These are phyloP conservation scores for Colletotrichum viniferum DNA, from an alignment of 2,329 filamentous ascomycete species.

Conservation along the genomic window DNA sequence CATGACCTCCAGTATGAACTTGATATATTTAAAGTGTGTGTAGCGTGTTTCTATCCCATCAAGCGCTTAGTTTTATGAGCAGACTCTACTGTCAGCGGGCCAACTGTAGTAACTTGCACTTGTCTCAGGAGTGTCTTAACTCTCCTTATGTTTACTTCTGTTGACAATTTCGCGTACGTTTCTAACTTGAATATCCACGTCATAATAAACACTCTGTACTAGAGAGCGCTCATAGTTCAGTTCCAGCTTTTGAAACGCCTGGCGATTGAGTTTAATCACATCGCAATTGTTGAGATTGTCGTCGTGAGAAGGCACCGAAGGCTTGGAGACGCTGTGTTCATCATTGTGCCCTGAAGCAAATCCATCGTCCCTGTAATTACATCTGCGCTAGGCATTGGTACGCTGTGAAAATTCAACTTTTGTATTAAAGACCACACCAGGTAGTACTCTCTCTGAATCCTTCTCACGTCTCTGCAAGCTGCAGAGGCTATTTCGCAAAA, in stretches of 20 bases:
- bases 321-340: background rate
- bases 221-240: background rate
- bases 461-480: background rate
- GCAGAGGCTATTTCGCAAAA: background rate
- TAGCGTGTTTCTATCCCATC: too few relatives aligned
- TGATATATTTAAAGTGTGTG: too few relatives aligned
- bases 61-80: too few relatives aligned
- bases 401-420: background rate
- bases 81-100: too few relatives aligned
- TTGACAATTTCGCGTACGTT: background rate
- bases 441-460: background rate
- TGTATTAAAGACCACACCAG: background rate
- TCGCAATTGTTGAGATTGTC: background rate
- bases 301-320: background rate
- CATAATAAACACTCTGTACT: background rate
- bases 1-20: too few relatives aligned
- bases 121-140: too few relatives aligned
- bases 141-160: background rate
- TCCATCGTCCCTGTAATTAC: background rate
- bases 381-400: background rate
- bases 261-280: background rate
- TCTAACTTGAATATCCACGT: background rate
- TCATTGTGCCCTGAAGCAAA: background rate
- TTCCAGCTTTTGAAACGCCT: background rate
- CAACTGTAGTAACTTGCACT: too few relatives aligned